A percentile compares a stretch with the other conserved stretches of the same genome.
Conservation (phyloP, 2,329 filamentous ascomycete species). For the Claviceps monticola region DNA sequence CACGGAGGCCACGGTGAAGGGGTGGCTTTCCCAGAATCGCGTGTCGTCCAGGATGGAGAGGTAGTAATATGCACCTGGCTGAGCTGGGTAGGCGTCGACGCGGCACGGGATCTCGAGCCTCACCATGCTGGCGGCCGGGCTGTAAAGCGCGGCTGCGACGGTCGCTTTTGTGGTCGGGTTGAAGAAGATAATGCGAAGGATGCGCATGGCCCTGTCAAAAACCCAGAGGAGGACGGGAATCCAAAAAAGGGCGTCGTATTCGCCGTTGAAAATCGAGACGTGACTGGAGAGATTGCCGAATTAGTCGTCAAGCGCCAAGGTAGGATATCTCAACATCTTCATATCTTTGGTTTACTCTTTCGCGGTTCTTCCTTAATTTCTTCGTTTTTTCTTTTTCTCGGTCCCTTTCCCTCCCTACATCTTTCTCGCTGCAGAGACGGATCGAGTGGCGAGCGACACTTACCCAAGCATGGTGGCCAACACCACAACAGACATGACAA, state of each 20-base stretch:
- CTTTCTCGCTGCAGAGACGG: neutral
- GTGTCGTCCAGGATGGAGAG: slow-evolving; percentile 26
- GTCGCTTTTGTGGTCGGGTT: slow-evolving; percentile 25
- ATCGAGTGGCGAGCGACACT: slow-evolving; percentile 11
- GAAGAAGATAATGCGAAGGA: slow-evolving; percentile 27
- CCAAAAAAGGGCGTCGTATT: slow-evolving; percentile 37
- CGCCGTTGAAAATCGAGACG: slow-evolving; percentile 36
- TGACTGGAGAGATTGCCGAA: slow-evolving; percentile 18
- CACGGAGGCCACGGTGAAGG: slow-evolving; percentile 30
- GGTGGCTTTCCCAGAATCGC: slow-evolving; percentile 34
- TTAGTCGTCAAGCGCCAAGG: neutral
- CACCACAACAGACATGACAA: slow-evolving; percentile 34
- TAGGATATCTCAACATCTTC: no score
- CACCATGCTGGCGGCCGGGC: slow-evolving; percentile 26
- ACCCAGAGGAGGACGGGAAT: slow-evolving; percentile 34
- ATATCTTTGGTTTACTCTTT: neutral
- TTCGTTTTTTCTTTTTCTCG: neutral
- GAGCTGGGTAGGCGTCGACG: slow-evolving; percentile 19
- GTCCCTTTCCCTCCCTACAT: neutral
- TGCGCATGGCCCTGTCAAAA: slow-evolving; percentile 32
- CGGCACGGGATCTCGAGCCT: slow-evolving; percentile 24
- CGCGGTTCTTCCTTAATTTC: neutral
- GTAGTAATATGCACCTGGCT: slow-evolving; percentile 31
- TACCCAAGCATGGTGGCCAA: slow-evolving; percentile 38
- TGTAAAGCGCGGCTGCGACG: slow-evolving; percentile 20